phyloP scores from a whole-genome alignment of 225 moss, liverwort and hornwort species.

The Bryum argenteum region DNA sequence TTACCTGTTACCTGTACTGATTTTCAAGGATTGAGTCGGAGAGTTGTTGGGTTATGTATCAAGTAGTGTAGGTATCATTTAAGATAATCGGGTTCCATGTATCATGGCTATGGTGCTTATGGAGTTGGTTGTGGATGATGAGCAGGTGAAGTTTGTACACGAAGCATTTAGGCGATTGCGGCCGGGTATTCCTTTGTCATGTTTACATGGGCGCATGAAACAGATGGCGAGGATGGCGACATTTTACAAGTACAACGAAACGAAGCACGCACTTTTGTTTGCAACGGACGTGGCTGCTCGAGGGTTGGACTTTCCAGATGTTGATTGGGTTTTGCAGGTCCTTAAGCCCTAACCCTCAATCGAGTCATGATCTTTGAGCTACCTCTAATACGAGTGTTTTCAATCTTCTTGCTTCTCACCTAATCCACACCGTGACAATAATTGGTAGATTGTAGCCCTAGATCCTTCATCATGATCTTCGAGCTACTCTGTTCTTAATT shows the following conservation, averaged over 20 bases:
- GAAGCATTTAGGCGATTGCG: constrained; percentile 84
- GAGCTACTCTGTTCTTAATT: not conserved
- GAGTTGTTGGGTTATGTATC: too few species aligned
- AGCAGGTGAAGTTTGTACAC: constrained; percentile 89
- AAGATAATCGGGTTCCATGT: too few species aligned
- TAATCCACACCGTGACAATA: too few species aligned
- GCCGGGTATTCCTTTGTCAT: constrained; percentile 87
- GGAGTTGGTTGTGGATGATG: constrained; percentile 28
- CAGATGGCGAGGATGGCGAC: constrained; percentile 80
- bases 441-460: not conserved
- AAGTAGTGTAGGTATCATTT: too few species aligned
- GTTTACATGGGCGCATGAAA: constrained; percentile 97
- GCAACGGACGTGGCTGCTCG: constrained; percentile 99
- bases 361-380: not conserved
- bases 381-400: too few species aligned
- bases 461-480: constrained; percentile 9
- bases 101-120: constrained; percentile 30
- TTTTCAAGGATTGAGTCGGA: too few species aligned
- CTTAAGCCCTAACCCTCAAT: too few species aligned
- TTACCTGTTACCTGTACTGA: too few species aligned
- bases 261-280: constrained; percentile 81
- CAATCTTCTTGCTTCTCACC: too few species aligned
- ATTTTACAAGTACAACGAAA: constrained; percentile 81
- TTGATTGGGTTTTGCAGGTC: constrained; percentile 99
- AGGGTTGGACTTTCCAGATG: constrained; percentile 91